Evolutionary conservation across 768 basidiomycete species (phyloP).

Genomic region (Holtermanniella nyarrowii): DNA sequence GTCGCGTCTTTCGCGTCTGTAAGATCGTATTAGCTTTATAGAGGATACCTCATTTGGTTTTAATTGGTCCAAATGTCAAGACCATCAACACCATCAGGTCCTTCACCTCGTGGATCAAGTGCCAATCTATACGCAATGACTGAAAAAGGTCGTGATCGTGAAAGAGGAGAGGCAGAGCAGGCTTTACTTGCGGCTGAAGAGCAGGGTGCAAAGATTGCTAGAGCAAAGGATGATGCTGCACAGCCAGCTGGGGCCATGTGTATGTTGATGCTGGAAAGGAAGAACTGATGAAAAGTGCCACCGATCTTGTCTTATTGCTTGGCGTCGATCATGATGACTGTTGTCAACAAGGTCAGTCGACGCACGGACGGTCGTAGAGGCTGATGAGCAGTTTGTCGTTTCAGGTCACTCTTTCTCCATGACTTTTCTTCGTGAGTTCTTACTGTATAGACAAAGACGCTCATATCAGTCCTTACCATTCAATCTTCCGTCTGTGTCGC

Average conservation of each 20-base stretch:
- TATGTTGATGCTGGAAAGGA: background rate
- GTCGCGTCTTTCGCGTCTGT: too few relatives aligned
- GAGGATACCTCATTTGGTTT: too few relatives aligned
- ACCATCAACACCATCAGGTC: background rate
- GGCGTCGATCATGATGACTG: conserved; percentile 91
- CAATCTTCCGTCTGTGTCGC: conserved; percentile 78
- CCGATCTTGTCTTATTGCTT: conserved; percentile 82
- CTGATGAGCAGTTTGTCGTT: conserved; percentile 64
- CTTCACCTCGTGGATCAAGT: background rate
- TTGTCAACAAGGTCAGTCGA: conserved; percentile 94
- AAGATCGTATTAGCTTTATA: too few relatives aligned
- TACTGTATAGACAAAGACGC: background rate
- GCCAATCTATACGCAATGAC: background rate
- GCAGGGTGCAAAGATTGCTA: background rate
- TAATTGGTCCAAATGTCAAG: too few relatives aligned
- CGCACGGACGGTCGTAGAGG: background rate
- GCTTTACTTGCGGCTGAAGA: background rate
- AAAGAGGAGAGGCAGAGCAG: background rate
- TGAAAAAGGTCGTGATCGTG: background rate
- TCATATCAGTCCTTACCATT: conserved; percentile 56
- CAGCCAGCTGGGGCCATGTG: background rate
- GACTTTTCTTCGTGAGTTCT: conserved; percentile 63
- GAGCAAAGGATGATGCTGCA: background rate
- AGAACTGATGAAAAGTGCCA: conserved; percentile 48
- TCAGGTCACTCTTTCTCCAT: conserved; percentile 88